These are phyloP conservation scores for Suillus paluster DNA, from an alignment of 768 basidiomycete species.

Conservation along the genomic window DNA sequence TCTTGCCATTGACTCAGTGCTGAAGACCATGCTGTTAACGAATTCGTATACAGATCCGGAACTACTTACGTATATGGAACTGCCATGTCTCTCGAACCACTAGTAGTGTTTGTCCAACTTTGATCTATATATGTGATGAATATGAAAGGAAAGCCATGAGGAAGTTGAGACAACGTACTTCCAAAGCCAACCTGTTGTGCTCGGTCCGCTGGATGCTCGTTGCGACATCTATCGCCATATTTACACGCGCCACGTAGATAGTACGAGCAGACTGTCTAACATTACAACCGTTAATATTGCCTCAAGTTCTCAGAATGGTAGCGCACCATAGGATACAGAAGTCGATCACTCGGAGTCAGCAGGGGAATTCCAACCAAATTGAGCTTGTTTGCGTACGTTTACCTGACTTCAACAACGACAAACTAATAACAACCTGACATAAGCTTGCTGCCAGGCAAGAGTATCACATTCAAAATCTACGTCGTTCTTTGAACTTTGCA, in stretches of 20 bases:
- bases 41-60: neutral
- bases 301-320: neutral
- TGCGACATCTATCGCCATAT: slow-evolving; percentile 67
- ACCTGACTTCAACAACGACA: slow-evolving; percentile 23
- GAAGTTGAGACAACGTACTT: slow-evolving; percentile 44
- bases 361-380: neutral
- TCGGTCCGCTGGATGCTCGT: slow-evolving; percentile 59
- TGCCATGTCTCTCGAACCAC: slow-evolving; percentile 22
- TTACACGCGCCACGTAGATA: slow-evolving; percentile 67
- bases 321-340: neutral
- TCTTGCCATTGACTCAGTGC: slow-evolving; percentile 60
- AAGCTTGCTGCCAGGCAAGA: too few species aligned
- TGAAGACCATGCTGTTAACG: slow-evolving; percentile 31
- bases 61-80: slow-evolving; percentile 46
- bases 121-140: slow-evolving; percentile 37
- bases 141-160: slow-evolving; percentile 14
- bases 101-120: slow-evolving; percentile 42
- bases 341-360: neutral
- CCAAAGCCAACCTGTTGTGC: slow-evolving; percentile 47
- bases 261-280: slow-evolving; percentile 62
- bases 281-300: slow-evolving; percentile 1
- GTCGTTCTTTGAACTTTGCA: too few species aligned
- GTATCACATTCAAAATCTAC: too few species aligned
- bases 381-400: slow-evolving; percentile 16
- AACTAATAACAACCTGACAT: too few species aligned